Evolutionary conservation across 2,329 filamentous ascomycete species (phyloP).

Genomic region (Ceratocystis variospora): DNA sequence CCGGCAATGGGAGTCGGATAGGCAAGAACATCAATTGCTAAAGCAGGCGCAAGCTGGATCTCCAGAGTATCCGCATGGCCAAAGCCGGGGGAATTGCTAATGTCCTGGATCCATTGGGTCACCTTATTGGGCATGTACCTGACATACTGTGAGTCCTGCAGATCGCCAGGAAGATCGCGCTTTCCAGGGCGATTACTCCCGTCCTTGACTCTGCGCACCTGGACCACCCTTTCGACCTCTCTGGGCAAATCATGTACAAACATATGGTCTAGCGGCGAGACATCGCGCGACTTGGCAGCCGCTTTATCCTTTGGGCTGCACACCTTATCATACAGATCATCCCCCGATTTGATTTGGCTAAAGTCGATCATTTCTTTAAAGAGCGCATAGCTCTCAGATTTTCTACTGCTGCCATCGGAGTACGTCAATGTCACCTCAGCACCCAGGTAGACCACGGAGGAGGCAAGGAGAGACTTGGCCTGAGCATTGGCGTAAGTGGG

Average conservation of each 20-base stretch:
- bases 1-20: conserved; percentile 26
- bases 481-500: conserved; percentile 22
- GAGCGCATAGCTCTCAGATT: conserved; percentile 24
- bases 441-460: conserved; percentile 24
- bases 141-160: neutral
- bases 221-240: conserved; percentile 7
- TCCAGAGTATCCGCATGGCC: neutral
- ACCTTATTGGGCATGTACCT: conserved; percentile 2
- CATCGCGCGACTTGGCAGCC: conserved; percentile 22
- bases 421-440: conserved; percentile 28
- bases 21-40: conserved; percentile 14
- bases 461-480: conserved; percentile 24
- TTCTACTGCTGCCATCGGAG: conserved; percentile 27
- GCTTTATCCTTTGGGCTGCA: conserved; percentile 23
- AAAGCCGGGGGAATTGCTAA: neutral
- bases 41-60: neutral
- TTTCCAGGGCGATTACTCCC: conserved; percentile 10
- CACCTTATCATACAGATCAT: conserved; percentile 28
- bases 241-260: conserved; percentile 25
- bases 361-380: conserved; percentile 24
- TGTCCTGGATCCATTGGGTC: conserved; percentile 4
- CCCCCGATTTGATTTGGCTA: conserved; percentile 25
- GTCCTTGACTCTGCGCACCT: conserved; percentile 1
- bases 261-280: conserved; percentile 7
- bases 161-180: conserved; percentile 4